These are phyloP conservation scores for Bacidia gigantensis DNA, from an alignment of 495 filamentous ascomycete genomes.

Conservation along the genomic window DNA sequence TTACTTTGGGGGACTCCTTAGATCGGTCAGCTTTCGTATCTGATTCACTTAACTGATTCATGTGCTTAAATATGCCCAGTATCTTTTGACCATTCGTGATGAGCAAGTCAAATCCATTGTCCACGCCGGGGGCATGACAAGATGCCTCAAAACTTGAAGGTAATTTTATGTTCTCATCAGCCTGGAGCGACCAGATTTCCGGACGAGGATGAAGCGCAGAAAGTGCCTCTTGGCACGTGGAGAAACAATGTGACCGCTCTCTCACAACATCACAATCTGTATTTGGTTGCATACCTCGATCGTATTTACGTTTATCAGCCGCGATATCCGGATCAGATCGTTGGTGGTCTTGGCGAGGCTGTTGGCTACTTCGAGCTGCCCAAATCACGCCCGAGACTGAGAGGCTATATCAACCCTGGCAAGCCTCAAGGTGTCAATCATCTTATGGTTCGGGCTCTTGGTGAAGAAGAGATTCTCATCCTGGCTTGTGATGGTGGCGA, in stretches of 20 bases:
- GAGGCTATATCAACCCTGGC: slow-evolving; percentile 41
- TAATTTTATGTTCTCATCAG: neutral
- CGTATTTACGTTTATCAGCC: slow-evolving; percentile 67
- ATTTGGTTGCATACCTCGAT: slow-evolving; percentile 62
- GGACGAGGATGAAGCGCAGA: slow-evolving; percentile 14
- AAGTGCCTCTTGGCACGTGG: slow-evolving; percentile 26
- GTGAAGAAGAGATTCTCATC: slow-evolving; percentile 64
- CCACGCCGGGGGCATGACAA: too few relatives aligned
- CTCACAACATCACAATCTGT: slow-evolving; percentile 49
- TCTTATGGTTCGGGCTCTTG: slow-evolving; percentile 65
- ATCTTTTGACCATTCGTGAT: too few relatives aligned
- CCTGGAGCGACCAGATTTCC: neutral
- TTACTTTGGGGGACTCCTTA: neutral
- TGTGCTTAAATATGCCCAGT: too few relatives aligned
- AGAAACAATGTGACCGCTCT: slow-evolving; percentile 40
- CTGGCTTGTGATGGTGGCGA: slow-evolving; percentile 80
- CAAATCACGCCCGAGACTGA: slow-evolving; percentile 30
- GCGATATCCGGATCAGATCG: slow-evolving; percentile 44
- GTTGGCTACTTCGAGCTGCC: slow-evolving; percentile 53
- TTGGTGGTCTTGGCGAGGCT: slow-evolving; percentile 38
- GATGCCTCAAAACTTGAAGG: neutral
- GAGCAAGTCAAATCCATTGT: too few relatives aligned
- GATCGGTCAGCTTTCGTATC: neutral
- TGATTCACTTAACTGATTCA: too few relatives aligned
- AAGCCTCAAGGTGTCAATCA: slow-evolving; percentile 65